phyloP scores from a whole-genome alignment of 352 stramenopile genomes.

The Pythium brachiatum region DNA sequence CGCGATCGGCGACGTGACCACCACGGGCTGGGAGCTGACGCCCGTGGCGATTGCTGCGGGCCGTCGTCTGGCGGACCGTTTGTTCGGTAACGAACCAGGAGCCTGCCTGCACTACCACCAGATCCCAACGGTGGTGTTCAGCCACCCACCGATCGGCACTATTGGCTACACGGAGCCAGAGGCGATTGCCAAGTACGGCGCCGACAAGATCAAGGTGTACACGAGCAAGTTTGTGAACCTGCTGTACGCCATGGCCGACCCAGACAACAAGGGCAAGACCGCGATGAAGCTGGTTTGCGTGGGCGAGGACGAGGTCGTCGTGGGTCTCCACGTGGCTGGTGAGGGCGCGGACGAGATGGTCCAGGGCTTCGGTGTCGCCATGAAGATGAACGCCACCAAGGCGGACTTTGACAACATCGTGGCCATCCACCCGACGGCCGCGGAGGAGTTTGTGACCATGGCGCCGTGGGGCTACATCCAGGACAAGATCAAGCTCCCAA shows the following conservation, averaged over 20 bases:
- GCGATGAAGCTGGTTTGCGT: conserved; percentile 94
- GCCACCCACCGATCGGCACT: conserved; percentile 94
- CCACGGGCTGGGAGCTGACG: conserved; percentile 83
- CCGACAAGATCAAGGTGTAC: conserved; percentile 95
- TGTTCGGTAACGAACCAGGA: conserved; percentile 86
- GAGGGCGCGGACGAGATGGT: conserved; percentile 97
- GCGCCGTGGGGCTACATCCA: conserved; percentile 86
- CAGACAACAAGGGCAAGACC: conserved; percentile 92
- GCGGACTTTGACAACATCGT: conserved; percentile 95
- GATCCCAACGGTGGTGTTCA: conserved; percentile 97
- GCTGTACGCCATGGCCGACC: conserved; percentile 90
- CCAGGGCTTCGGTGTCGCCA: conserved; percentile 97
- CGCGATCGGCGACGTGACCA: conserved; percentile 92
- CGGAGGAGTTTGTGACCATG: conserved; percentile 97
- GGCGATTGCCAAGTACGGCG: conserved; percentile 90
- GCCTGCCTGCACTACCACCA: conserved; percentile 89
- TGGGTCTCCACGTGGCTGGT: conserved; percentile 97
- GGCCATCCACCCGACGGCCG: conserved; percentile 95
- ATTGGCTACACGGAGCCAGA: conserved; percentile 93
- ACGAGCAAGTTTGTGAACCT: conserved; percentile 95
- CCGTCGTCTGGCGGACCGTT: conserved; percentile 85
- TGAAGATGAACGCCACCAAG: conserved; percentile 99
- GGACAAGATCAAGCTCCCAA: conserved; percentile 63
- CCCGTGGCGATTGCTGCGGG: conserved; percentile 88
- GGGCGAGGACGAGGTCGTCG: conserved; percentile 89